Base-by-base conservation (phyloP, 1,139 yeast species). In the Pichia norvegensis region DNA sequence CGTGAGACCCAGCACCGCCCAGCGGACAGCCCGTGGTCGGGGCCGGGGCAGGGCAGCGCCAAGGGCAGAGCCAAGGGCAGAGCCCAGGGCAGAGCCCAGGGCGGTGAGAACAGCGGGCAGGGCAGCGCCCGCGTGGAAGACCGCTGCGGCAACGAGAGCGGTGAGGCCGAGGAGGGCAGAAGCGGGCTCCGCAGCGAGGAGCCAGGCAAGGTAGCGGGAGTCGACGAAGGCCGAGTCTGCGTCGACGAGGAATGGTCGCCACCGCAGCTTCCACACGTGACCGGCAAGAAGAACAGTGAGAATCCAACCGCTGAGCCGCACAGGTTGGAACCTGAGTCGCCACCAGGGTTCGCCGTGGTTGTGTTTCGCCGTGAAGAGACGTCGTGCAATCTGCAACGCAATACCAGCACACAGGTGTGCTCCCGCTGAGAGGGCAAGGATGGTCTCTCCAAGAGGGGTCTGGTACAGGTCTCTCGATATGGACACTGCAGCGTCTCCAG, bases 391-490 rank as follows among this genome's bases (percentile, higher is more conserved):
- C 14, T 87, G 65, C n/a, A 79, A 52, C 0, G 63, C 55, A 1
- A 79, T 48, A 0, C 94, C 94, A 33, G 80, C 62, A 0, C 66
- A 38, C 1, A 83, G 66, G 57, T 85, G 95, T 3, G 66, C 55
- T 0, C 65, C 59, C 1, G 71, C 63, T 0, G 81, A 66, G 0
- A 78, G 80, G 44, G 72, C 63, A 23, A 74, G 55, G 0, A 69
- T 45, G 8, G 64, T 61, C 57, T 83, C 92, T 17, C 78, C 63
- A 1, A 65, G 53, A 0, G 80, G 73, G 1, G 47, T 51, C 46
- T 79, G 85, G 60, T 84, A 85, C 0, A 85, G 58, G 10, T 79
- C 74, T 41, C 88, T 67, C 0, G 81, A 77, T 65, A 81, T 68
- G 49, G 79, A 77, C 48, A 85, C 68, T 16, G 80, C 59, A 44